Conservation (phyloP, 257 asterid species). For the Echites panduratus region DNA sequence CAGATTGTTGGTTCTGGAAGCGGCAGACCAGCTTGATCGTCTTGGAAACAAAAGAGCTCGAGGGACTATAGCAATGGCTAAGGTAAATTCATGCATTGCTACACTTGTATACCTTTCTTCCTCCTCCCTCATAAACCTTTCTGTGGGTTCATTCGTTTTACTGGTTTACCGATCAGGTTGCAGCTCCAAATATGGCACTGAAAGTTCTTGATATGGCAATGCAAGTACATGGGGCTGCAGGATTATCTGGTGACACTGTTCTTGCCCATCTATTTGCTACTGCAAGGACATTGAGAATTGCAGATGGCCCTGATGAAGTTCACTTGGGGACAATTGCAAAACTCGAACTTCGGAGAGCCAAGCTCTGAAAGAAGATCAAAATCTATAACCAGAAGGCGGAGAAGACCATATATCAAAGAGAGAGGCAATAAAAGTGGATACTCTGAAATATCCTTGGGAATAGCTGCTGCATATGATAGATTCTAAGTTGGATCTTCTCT, state of each 20-base stretch:
- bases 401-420: neutral
- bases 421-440: no score
- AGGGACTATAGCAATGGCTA: slow-evolving; percentile 91
- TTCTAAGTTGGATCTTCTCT: no score
- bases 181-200: slow-evolving; percentile 87
- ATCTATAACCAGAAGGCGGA: no score
- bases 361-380: slow-evolving; percentile 33
- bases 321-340: slow-evolving; percentile 86
- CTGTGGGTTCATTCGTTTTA: neutral
- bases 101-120: neutral
- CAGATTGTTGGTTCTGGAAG: slow-evolving; percentile 82
- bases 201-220: slow-evolving; percentile 87
- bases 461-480: no score
- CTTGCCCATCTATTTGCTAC: slow-evolving; percentile 88
- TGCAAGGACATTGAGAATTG: slow-evolving; percentile 77
- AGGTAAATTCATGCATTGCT: slow-evolving; percentile 35
- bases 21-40: slow-evolving; percentile 90
- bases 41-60: slow-evolving; percentile 77
- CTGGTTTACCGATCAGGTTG: slow-evolving; percentile 44
- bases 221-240: slow-evolving; percentile 98
- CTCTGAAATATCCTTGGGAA: no score
- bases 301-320: slow-evolving; percentile 98
- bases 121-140: neutral
- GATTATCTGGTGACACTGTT: slow-evolving; percentile 80
- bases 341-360: slow-evolving; percentile 72